These are phyloP conservation scores for Pleurotus cornucopiae DNA, from an alignment of 768 basidiomycete species.

Conservation along the genomic window DNA sequence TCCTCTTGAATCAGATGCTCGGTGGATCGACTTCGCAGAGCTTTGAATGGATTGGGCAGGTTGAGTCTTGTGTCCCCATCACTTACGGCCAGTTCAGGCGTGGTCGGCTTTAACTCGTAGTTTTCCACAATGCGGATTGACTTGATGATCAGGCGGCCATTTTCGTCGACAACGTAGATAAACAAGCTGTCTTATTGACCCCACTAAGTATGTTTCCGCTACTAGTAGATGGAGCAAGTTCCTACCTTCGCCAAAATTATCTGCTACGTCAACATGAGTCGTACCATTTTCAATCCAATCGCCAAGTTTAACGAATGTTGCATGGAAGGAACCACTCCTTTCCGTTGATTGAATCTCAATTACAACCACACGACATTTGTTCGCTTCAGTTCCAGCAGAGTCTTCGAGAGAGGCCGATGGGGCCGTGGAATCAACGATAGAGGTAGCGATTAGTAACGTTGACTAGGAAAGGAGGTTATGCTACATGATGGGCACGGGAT, in stretches of 20 bases:
- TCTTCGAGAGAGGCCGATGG: conserved; percentile 25
- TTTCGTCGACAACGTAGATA: conserved; percentile 37
- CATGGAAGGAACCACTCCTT: conserved; percentile 24
- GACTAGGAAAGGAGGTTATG: conserved; percentile 20
- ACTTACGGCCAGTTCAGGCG: not conserved
- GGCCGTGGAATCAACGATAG: conserved; percentile 33
- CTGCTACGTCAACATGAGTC: conserved; percentile 1
- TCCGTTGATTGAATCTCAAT: conserved; percentile 31
- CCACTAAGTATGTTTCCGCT: conserved; percentile 11
- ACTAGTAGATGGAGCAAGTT: no score
- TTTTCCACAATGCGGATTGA: not conserved
- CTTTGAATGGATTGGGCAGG: conserved; percentile 65
- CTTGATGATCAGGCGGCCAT: conserved; percentile 38
- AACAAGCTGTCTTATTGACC: conserved; percentile 28
- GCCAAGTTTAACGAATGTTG: conserved; percentile 41
- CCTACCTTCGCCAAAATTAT: no score
- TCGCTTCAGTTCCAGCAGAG: conserved; percentile 23
- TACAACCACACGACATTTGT: conserved; percentile 34
- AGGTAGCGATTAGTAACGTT: conserved; percentile 42
- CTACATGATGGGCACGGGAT: not conserved
- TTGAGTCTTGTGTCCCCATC: conserved; percentile 25
- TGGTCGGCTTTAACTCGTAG: not conserved
- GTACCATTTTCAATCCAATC: conserved; percentile 54
- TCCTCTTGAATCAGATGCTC: conserved; percentile 33
- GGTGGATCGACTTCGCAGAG: conserved; percentile 41